Base-by-base conservation (phyloP, 805 yeast species). In the Candida sithepensis region DNA sequence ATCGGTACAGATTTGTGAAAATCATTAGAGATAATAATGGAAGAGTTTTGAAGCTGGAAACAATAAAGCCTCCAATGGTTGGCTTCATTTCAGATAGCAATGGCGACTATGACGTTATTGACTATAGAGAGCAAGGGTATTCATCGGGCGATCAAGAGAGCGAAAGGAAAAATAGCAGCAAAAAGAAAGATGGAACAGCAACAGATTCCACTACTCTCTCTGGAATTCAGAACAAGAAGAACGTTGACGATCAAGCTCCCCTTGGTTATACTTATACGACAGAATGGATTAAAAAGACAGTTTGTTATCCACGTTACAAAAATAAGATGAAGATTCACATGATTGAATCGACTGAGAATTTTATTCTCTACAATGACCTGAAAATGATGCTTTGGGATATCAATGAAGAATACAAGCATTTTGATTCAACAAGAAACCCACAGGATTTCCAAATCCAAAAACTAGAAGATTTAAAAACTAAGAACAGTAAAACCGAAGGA, bases 261-360 rank as follows among this genome's bases (percentile, higher is more conserved):
- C n/a, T n/a, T n/a, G n/a, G 48, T 7, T 41, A 33, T 4, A 46
- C 46, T 14, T 60, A 58, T 40, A 54, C 59, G 2, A 50, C 66
- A 23, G 71, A 64, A 43, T 68, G 71, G 71, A 54, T 72, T 16
- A 73, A 73, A 49, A 59, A 61, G 37, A 57, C 63, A 40, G 62
- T 73, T 38, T 72, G 77, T 37, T 69, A 63, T 46, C 77, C 77
- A 41, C 58, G 77, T 23, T 73, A 73, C 50, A 73, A 73, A 47
- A 62, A 73, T 41, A 70, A 68, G 26, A 73, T 73, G 77, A 71
- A 71, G 51, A 56, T 73, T 5, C 74, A 69, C 47, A 39, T 70
- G 13, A 19, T 68, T 2, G 40, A 32, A 39, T 22, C 54, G 1
- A 34, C 43, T 30, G 49, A 44, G 12, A 51, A 54, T 34, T 58